Conservation (phyloP, 1,284 basidiomycete species). For the Puccinia horiana region DNA sequence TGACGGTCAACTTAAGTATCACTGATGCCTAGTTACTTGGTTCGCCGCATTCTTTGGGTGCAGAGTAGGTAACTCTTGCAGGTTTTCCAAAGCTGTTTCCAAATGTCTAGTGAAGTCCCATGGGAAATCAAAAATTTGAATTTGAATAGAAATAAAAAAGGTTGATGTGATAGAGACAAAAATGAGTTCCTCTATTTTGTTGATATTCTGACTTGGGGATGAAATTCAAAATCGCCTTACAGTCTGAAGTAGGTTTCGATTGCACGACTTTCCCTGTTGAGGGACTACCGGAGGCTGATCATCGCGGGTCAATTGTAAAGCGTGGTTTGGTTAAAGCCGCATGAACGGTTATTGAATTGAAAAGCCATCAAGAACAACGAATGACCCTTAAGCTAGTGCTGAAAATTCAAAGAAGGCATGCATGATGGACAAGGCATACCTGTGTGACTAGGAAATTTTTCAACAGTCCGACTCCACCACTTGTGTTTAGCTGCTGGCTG, state of each 20-base stretch:
- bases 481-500: not conserved
- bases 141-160: not conserved
- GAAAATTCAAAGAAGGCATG: not conserved
- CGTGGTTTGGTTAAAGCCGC: not conserved
- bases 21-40: constrained; percentile 44
- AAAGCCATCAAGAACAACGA: not conserved
- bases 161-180: not conserved
- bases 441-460: constrained; percentile 28
- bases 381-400: not conserved
- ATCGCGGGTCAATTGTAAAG: not conserved
- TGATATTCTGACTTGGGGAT: not conserved
- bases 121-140: not conserved
- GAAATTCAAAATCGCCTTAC: not conserved
- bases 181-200: not conserved
- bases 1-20: constrained; percentile 29
- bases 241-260: constrained; percentile 22
- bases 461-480: not conserved
- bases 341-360: not conserved
- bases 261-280: constrained; percentile 23
- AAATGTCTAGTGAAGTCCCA: constrained; percentile 40
- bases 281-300: constrained; percentile 34
- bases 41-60: constrained; percentile 36
- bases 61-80: constrained; percentile 23
- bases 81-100: constrained; percentile 37
- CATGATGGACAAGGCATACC: constrained; percentile 5